phyloP scores from a whole-genome alignment of 805 yeast genomes.

The Diddensiella santjacobensis region DNA sequence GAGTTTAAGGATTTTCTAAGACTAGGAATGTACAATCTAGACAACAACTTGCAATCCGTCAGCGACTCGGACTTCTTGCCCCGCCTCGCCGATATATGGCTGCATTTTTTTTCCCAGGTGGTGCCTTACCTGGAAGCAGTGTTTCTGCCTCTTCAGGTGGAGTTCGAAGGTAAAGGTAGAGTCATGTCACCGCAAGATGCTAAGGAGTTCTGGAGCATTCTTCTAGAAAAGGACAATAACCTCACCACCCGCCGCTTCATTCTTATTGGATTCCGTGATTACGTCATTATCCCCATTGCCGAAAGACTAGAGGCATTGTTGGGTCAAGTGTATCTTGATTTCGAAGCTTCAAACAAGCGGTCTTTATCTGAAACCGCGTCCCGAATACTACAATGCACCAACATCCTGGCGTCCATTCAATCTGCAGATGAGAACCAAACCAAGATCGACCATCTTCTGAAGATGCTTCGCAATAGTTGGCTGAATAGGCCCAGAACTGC shows the following conservation, averaged over 20 bases:
- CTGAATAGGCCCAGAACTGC: conserved; percentile 27
- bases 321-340: conserved; percentile 13
- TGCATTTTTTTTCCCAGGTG: conserved; percentile 49
- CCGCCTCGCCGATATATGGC: conserved; percentile 48
- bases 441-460: conserved; percentile 51
- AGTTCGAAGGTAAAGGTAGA: conserved; percentile 44
- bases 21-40: conserved; percentile 37
- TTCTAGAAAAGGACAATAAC: conserved; percentile 21
- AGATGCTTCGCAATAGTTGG: conserved; percentile 27
- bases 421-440: conserved; percentile 54
- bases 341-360: conserved; percentile 16
- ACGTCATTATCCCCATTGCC: conserved; percentile 32
- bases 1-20: conserved; percentile 46
- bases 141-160: conserved; percentile 55
- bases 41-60: conserved; percentile 23
- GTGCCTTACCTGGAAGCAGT: conserved; percentile 58
- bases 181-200: conserved; percentile 37
- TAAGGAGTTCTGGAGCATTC: conserved; percentile 35
- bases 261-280: conserved; percentile 36
- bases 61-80: conserved; percentile 31
- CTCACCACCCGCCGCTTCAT: conserved; percentile 30
- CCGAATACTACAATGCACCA: conserved; percentile 57
- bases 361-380: conserved; percentile 27
- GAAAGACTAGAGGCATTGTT: conserved; percentile 24
- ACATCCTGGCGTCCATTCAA: conserved; percentile 50